Evolutionary conservation across 805 yeast species (phyloP), one percentile per base, ranked within the genome.

Genomic region (Hanseniaspora meyeri): DNA sequence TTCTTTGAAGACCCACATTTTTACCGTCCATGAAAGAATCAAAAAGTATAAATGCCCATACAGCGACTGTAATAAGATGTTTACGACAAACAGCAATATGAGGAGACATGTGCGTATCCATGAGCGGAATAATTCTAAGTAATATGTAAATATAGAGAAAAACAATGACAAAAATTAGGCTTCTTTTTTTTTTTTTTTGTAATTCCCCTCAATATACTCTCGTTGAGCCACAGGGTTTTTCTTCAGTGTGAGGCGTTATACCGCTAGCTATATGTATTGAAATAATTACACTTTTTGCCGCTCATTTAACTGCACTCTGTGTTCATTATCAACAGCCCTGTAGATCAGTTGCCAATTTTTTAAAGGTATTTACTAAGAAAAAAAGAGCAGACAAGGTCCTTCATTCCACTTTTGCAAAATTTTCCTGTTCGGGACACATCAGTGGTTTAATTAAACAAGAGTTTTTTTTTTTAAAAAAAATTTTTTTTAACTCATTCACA

Each of bases 11-110:
- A 87, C 95, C 0, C 96, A 88, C 70, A 70, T 79, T 65, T 31
- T 43, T 16, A 74, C 95, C 60, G 75, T 87, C 38, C 96, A 87
- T 64, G 87, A 95, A 1, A 95, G 95, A 37, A 91, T 87, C 62
- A 85, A 85, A 65, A 96, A 96, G n/a, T 89, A 80, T 65, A 72
- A 74, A 37, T 89, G 97, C 70, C 67, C 66, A 27, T 59, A 59
- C 32, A 79, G 77, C 11, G 69, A 76, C 5, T 89, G 96, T 68
- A 77, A 78, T 17, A 78, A 87, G 59, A 74, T 79, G 20, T 89
- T 89, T 54, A 66, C 64, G 51, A 68, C 68, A 19, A 65, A 62
- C 36, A 65, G 68, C 9, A 66, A 66, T 57, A 66, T 66, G 69
- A 57, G 62, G 45, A 62, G 69, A 57, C 69, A 66, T 53, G 59